Evolutionary conservation across 2,329 filamentous ascomycete species (phyloP), one percentile per base, ranked within the genome.

Genomic region (Cadophora malorum): DNA sequence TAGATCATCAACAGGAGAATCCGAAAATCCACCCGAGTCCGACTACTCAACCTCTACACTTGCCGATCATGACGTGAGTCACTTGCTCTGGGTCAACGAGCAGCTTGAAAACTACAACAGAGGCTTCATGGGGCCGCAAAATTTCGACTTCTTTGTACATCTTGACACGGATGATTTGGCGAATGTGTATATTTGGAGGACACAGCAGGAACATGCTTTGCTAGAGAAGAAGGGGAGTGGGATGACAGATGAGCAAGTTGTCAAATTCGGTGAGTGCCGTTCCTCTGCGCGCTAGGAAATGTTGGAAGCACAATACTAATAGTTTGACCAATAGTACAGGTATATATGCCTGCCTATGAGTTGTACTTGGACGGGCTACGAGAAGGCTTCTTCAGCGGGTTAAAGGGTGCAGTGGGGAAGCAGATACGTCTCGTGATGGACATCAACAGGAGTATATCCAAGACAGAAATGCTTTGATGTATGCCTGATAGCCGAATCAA

Each of bases 171-270:
- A 25, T 25, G 50, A 64, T 31, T 21, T 64, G 52, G 33, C 41
- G 14, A 58, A 64, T 55, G 63, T 64, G n/a, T 64, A 64, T 64
- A 45, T n/a, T 31, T 64, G 63, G 59, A 62, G 59, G 41, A 50
- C 41, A 23, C 38, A 62, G 41, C 59, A 62, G 38, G 59, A 62
- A 47, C 50, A 64, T 58, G 52, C 35, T 7, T n/a, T 64, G 21
- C 25, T 45, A 9, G 28, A 58, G 50, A 31, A 12, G 9, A 64
- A 58, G 38, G 33, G 50, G 16, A 64, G 23, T 28, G 50, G 50
- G 12, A 64, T 64, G 63, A 55, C 35, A 33, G 63, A 58, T 35
- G 25, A 55, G 14, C 50, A 64, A 14, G 63, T 64, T 41, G 52
- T 64, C 19, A 38, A 56, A 3, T 64, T 64, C 28, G 63, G 63